phyloP scores from a whole-genome alignment of 2,329 filamentous ascomycete species.

The Epichloe hybrida region DNA sequence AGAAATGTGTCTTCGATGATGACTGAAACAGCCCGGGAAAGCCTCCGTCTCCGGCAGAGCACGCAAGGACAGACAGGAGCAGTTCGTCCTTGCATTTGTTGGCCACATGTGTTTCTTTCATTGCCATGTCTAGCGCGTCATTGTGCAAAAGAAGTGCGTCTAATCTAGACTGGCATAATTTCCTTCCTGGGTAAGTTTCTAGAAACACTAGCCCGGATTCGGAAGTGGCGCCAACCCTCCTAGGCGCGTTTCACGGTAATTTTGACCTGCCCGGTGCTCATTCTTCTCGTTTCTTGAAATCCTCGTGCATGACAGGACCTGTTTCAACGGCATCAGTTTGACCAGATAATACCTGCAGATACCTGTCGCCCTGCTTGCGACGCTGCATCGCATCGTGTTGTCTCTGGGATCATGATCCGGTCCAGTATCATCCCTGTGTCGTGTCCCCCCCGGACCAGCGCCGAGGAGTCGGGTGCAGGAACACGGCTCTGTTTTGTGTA shows the following conservation, averaged over 20 bases:
- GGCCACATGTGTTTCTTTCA: neutral
- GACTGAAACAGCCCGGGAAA: too few relatives aligned
- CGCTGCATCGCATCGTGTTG: neutral
- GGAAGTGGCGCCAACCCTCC: neutral
- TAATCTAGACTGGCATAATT: neutral
- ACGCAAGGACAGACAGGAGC: too few relatives aligned
- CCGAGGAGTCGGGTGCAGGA: too few relatives aligned
- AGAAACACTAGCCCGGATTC: neutral
- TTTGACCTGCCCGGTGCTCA: neutral
- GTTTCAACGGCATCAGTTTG: too few relatives aligned
- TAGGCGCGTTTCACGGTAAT: neutral
- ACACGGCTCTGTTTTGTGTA: too few relatives aligned
- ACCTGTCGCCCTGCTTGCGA: neutral
- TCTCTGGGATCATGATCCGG: too few relatives aligned
- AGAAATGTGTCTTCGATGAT: too few relatives aligned
- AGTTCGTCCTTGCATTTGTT: too few relatives aligned
- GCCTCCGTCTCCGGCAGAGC: too few relatives aligned
- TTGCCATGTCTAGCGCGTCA: neutral
- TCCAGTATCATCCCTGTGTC: too few relatives aligned
- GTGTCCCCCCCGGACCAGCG: too few relatives aligned
- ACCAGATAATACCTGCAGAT: neutral
- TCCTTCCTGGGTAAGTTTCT: neutral
- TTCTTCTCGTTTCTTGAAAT: neutral
- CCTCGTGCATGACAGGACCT: too few relatives aligned
- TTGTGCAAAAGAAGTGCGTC: neutral